Evolutionary conservation across 495 filamentous ascomycete genomes (phyloP).

Genomic region (Neurospora hispaniola): DNA sequence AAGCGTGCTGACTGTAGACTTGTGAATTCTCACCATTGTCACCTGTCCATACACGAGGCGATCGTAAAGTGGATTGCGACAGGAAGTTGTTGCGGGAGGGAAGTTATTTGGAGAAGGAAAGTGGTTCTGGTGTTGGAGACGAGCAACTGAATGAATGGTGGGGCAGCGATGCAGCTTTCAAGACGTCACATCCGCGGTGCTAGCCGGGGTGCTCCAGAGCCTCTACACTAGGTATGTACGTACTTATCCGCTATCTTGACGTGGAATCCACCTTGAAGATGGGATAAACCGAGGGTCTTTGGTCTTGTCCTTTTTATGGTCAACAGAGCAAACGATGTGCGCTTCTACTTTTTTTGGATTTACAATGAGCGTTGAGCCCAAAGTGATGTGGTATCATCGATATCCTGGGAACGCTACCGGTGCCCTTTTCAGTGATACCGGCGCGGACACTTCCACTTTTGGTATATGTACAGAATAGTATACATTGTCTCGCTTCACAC

Average conservation of each 20-base stretch:
- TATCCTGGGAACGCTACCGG: background rate
- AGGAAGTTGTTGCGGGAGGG: background rate
- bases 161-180: background rate
- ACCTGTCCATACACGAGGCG: constrained; percentile 20
- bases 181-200: background rate
- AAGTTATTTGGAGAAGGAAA: background rate
- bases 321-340: background rate
- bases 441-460: background rate
- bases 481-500: background rate
- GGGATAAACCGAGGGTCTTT: background rate
- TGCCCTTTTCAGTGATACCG: background rate
- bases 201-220: background rate
- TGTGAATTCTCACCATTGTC: constrained; percentile 28
- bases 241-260: background rate
- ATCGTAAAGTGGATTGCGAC: background rate
- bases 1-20: background rate
- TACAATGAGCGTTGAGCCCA: background rate
- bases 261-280: background rate
- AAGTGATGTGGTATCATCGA: background rate
- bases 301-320: background rate
- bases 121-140: background rate
- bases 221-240: background rate
- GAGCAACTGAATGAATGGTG: background rate
- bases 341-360: background rate
- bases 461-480: background rate